Percentiles rank a stretch among this genome's conserved stretches.
These are phyloP conservation scores for Fusarium sacchari DNA, from an alignment of 2,329 filamentous ascomycete species.

Conservation along the genomic window DNA sequence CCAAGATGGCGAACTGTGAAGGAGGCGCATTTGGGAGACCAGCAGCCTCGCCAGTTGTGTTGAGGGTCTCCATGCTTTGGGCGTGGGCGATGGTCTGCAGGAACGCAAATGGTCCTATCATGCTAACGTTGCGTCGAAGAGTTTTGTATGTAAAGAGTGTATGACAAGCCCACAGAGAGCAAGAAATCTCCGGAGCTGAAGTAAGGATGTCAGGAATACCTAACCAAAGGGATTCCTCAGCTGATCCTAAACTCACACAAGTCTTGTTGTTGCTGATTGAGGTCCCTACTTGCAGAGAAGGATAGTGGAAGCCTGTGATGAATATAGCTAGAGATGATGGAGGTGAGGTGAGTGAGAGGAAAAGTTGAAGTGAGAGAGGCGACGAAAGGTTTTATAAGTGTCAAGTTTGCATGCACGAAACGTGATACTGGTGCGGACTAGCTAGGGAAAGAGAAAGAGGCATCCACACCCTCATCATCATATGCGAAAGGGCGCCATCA, in stretches of 20 bases:
- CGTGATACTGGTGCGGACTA: neutral
- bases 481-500: constrained; percentile 3
- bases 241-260: neutral
- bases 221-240: neutral
- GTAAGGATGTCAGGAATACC: neutral
- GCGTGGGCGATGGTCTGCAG: constrained; percentile 8
- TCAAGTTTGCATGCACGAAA: neutral
- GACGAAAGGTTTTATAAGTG: constrained; percentile 23
- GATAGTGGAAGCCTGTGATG: neutral
- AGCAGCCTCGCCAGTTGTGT: constrained; percentile 28
- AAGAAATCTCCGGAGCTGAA: neutral
- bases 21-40: constrained; percentile 11
- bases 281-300: neutral
- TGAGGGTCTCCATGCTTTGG: constrained; percentile 40
- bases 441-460: constrained; percentile 15
- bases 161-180: neutral
- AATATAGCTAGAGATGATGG: neutral
- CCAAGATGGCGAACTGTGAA: constrained; percentile 62
- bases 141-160: neutral
- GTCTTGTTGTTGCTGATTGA: neutral
- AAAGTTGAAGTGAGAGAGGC: neutral
- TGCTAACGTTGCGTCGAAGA: neutral
- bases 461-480: neutral
- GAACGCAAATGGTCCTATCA: constrained; percentile 20
- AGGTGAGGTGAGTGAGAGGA: neutral